Base-by-base conservation (phyloP, 768 basidiomycete genomes). In the Rhizopogon rudus region DNA sequence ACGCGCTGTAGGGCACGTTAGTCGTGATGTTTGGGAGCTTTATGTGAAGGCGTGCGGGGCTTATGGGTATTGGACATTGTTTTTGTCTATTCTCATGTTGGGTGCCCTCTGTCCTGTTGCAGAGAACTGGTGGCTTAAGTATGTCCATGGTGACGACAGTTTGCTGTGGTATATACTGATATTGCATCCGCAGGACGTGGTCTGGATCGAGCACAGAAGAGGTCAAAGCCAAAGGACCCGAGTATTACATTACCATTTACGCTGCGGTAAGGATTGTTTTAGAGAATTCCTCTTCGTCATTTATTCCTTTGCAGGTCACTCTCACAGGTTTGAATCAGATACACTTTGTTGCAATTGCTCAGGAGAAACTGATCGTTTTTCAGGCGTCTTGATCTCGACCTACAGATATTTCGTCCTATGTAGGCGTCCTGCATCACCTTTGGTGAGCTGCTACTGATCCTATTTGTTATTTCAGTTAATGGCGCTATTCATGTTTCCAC, bases 401-500 rank as follows among this genome's bases (percentile, higher is more conserved):
- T 53, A 81, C 52, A 77, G 86, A 25, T 90, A 81, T 76, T 81
- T 89, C 52, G 74, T 91, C 3, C 81, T 93, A 16, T 96, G 83
- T 84, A 60, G 64, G 81, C 73, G 29, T 9, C 42, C 5, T 28
- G n/a, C n/a, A 50, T 25, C 25, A 5, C 4, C 44, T 10, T 22
- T 6, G 17, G 13, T 45, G 55, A 17, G 39, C 22, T 5, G 28
- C 17, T 52, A 41, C 45, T 65, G 14, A 64, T 40, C 53, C 7
- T 37, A 52, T 31, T 51, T 37, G 20, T 45, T 2, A 40, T 63
- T 42, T 49, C 63, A 77, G 84, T 94, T 68, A 73, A 71, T 20
- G 93, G 93, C 13, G 88, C 88, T n/a, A 86, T 96, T 57, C 81
- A 81, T 54, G 91, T 92, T 2, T 93, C 91, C 1, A 78, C 75